Conservation (phyloP, 2,329 filamentous ascomycete species). For the Colletotrichum higginsianum region DNA sequence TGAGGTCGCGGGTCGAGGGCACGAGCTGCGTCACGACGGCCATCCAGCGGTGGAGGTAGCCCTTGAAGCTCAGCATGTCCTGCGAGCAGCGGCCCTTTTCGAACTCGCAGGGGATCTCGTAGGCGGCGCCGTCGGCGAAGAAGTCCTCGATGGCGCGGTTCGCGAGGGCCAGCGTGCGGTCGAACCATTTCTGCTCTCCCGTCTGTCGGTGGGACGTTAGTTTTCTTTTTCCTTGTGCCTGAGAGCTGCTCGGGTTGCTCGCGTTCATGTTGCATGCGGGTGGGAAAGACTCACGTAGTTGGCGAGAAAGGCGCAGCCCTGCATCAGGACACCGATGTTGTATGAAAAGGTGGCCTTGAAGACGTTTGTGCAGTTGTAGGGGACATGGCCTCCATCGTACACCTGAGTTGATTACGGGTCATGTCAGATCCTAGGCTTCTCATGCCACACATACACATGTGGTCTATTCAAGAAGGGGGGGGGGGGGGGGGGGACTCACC, state of each 20-base stretch:
- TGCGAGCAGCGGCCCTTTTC: conserved; percentile 71
- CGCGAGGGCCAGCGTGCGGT: conserved; percentile 66
- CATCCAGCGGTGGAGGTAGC: conserved; percentile 77
- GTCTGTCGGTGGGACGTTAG: conserved; percentile 33
- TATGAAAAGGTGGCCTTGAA: conserved; percentile 70
- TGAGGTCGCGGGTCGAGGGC: conserved; percentile 67
- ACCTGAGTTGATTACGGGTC: conserved; percentile 55
- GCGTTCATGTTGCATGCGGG: conserved; percentile 65
- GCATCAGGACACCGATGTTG: conserved; percentile 66
- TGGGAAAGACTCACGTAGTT: conserved; percentile 57
- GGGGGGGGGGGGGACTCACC: neutral
- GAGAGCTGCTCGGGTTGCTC: conserved; percentile 43
- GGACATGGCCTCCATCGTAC: conserved; percentile 69
- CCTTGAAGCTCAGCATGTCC: conserved; percentile 83
- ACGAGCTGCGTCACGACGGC: conserved; percentile 72
- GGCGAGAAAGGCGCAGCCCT: conserved; percentile 72
- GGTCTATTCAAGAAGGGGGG: too few species aligned
- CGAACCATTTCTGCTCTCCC: conserved; percentile 63
- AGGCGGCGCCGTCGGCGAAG: conserved; percentile 70
- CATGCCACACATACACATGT: too few species aligned
- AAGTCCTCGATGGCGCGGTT: conserved; percentile 62
- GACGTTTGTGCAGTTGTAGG: conserved; percentile 66
- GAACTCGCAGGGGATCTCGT: conserved; percentile 76
- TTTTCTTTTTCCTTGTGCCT: too few species aligned
- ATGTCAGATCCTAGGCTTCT: neutral